Conservation (phyloP, 371 early-diverging fungal species). For the Mortierella sp. region DNA sequence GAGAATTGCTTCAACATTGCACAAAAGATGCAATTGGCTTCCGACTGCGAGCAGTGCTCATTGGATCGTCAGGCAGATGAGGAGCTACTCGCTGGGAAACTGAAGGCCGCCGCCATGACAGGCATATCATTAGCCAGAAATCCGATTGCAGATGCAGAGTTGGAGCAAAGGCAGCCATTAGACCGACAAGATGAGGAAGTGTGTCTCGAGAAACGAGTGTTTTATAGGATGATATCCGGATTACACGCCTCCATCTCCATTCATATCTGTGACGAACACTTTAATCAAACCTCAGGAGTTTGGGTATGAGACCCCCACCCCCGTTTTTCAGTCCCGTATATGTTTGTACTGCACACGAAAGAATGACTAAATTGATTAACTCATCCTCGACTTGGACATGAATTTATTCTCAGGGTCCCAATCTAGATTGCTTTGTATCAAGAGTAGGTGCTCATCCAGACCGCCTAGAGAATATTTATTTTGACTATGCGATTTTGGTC, state of each 20-base stretch:
- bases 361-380: not conserved
- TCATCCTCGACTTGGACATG: conserved; percentile 49
- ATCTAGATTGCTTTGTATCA: conserved; percentile 89
- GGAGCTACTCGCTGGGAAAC: conserved; percentile 59
- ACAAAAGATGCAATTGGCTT: conserved; percentile 60
- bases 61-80: conserved; percentile 37
- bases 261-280: conserved; percentile 94
- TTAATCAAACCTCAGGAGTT: conserved; percentile 82
- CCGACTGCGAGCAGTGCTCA: conserved; percentile 24
- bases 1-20: conserved; percentile 94
- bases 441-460: conserved; percentile 93
- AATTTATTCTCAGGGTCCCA: conserved; percentile 72
- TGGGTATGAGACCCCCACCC: conserved; percentile 18
- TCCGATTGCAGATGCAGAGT: conserved; percentile 2
- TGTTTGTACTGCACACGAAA: not conserved
- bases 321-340: not conserved
- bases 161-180: not conserved
- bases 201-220: conserved; percentile 93
- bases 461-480: conserved; percentile 94
- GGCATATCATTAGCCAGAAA: conserved; percentile 22
- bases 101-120: conserved; percentile 5
- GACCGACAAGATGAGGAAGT: conserved; percentile 47
- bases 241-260: conserved; percentile 97
- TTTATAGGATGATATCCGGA: conserved; percentile 94
- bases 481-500: conserved; percentile 87